phyloP scores from a whole-genome alignment of 768 basidiomycete genomes.

The Boletus sp. region DNA sequence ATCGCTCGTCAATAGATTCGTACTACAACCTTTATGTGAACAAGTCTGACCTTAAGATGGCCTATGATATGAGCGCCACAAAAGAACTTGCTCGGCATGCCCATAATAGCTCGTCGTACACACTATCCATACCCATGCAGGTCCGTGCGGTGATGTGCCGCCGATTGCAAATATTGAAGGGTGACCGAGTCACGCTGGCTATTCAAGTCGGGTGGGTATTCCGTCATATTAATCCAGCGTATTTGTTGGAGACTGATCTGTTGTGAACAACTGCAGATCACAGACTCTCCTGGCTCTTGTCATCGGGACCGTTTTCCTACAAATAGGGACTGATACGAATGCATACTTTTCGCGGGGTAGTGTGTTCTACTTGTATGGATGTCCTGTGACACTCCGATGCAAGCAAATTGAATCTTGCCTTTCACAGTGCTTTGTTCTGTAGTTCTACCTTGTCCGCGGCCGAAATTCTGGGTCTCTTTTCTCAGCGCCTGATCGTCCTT shows the following conservation, averaged over 20 bases:
- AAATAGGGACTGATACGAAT: conserved; percentile 33
- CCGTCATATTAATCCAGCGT: conserved; percentile 3
- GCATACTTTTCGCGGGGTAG: conserved; percentile 61
- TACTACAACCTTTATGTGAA: conserved; percentile 48
- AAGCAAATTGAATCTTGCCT: conserved; percentile 8
- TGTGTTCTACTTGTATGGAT: conserved; percentile 68
- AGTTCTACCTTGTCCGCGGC: conserved; percentile 52
- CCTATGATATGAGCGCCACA: conserved; percentile 47
- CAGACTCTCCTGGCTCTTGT: conserved; percentile 20
- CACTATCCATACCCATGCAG: conserved; percentile 45
- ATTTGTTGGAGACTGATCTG: background rate
- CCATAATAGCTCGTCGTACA: conserved; percentile 41
- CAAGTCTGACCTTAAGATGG: conserved; percentile 39
- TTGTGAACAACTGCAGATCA: conserved; percentile 34
- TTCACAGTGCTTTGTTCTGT: conserved; percentile 46
- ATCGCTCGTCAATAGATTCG: conserved; percentile 44
- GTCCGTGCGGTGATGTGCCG: conserved; percentile 43
- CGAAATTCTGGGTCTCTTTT: conserved; percentile 46
- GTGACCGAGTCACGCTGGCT: conserved; percentile 37
- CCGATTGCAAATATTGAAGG: conserved; percentile 44
- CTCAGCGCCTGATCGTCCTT: conserved; percentile 42
- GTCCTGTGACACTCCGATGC: background rate
- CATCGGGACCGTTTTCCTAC: conserved; percentile 41
- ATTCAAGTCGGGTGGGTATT: conserved; percentile 35
- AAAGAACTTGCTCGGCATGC: conserved; percentile 51